Conservation (phyloP, 352 stramenopile species). For the Phytopythium ostracodes region DNA sequence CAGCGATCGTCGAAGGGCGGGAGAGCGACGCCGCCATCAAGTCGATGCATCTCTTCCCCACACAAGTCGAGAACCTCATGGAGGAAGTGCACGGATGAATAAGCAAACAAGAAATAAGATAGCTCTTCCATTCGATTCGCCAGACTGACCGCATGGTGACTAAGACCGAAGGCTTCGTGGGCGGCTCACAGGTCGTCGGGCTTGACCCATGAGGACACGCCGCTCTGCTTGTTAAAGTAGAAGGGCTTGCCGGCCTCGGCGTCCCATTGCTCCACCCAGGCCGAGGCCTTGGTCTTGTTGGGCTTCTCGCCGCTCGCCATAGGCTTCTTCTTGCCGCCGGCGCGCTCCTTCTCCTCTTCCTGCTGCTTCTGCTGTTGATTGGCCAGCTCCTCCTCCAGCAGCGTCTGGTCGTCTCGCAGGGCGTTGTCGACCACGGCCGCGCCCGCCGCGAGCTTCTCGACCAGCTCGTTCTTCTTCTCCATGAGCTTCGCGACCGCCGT, state of each 20-base stretch:
- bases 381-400: slow-evolving; percentile 54
- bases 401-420: slow-evolving; percentile 58
- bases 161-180: background rate
- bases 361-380: slow-evolving; percentile 38
- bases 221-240: slow-evolving; percentile 88
- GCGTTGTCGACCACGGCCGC: slow-evolving; percentile 63
- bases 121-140: background rate
- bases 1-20: background rate
- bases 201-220: slow-evolving; percentile 79
- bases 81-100: too few relatives aligned
- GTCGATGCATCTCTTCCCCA: background rate
- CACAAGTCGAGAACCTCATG: too few relatives aligned
- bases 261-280: slow-evolving; percentile 83
- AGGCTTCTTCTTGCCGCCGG: slow-evolving; percentile 13
- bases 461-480: slow-evolving; percentile 74
- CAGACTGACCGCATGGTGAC: background rate
- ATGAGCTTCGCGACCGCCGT: slow-evolving; percentile 41
- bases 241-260: slow-evolving; percentile 70
- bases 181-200: slow-evolving; percentile 46
- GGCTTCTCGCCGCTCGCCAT: slow-evolving; percentile 17
- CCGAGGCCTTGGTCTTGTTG: slow-evolving; percentile 15
- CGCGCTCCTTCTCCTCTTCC: slow-evolving; percentile 24
- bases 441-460: slow-evolving; percentile 57
- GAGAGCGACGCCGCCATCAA: background rate
- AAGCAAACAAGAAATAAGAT: background rate